Conservation (phyloP, 2,329 filamentous ascomycete genomes). For the Botrytis fabae region DNA sequence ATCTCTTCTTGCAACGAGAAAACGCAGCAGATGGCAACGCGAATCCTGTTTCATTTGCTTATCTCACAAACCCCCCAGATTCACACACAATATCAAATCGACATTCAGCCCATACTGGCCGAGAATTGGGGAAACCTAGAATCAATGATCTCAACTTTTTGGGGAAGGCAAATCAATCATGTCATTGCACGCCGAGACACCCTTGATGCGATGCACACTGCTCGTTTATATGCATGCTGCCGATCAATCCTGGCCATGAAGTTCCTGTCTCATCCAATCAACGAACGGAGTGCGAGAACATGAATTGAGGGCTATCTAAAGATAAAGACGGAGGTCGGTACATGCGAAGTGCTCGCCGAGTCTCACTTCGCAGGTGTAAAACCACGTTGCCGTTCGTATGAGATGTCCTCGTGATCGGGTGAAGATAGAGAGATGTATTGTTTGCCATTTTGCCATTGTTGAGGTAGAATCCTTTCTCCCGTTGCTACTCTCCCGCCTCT, state of each 20-base stretch:
- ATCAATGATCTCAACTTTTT: slow-evolving; percentile 13
- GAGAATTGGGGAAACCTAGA: slow-evolving; percentile 13
- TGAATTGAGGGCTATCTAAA: background rate
- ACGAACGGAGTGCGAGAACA: background rate
- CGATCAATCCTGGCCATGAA: slow-evolving; percentile 9
- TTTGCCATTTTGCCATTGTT: background rate
- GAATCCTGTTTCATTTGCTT: slow-evolving; percentile 6
- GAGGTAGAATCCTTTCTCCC: background rate
- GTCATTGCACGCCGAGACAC: background rate
- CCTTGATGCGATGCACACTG: slow-evolving; percentile 13
- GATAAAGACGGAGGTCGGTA: background rate
- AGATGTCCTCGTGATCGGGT: slow-evolving; percentile 17
- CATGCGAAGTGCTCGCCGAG: background rate
- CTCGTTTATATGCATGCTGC: slow-evolving; percentile 22
- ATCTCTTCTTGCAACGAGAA: background rate
- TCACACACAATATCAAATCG: background rate
- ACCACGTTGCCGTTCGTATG: background rate
- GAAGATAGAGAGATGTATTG: slow-evolving; percentile 15
- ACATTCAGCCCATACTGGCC: background rate
- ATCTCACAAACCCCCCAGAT: background rate
- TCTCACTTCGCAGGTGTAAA: background rate
- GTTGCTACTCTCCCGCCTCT: background rate
- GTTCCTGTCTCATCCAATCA: slow-evolving; percentile 14
- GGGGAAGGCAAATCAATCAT: slow-evolving; percentile 12
- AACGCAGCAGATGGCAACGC: background rate